A percentile compares a stretch with the other conserved stretches of the same genome.
Conservation (phyloP, 1,139 yeast genomes). For the Geotrichum cucujoidarum region DNA sequence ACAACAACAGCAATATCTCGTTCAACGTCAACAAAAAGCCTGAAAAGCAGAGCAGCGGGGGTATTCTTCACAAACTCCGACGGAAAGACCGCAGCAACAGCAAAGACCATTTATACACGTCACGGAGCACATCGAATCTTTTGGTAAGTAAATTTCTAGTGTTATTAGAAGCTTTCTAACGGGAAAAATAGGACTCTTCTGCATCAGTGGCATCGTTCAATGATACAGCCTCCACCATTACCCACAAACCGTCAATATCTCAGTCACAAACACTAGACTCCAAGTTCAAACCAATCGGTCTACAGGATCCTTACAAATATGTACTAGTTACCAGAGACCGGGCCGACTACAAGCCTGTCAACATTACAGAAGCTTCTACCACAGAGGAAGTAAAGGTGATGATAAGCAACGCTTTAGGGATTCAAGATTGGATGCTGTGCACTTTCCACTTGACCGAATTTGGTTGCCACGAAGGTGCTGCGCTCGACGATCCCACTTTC, state of each 20-base stretch:
- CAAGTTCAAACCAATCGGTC: conserved; percentile 10
- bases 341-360: conserved; percentile 48
- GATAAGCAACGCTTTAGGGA: conserved; percentile 41
- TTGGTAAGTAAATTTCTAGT: conserved; percentile 10
- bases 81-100: conserved; percentile 14
- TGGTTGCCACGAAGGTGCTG: conserved; percentile 57
- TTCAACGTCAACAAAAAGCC: too few species aligned
- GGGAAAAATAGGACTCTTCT: conserved; percentile 17
- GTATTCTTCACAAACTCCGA: conserved; percentile 17
- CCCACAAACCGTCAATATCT: conserved; percentile 1
- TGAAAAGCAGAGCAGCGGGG: conserved; percentile 16
- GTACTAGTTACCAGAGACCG: conserved; percentile 62
- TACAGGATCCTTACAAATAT: conserved; percentile 29
- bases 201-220: conserved; percentile 7
- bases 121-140: conserved; percentile 17
- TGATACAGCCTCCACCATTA: neutral
- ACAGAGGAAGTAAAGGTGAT: conserved; percentile 39
- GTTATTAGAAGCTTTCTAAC: conserved; percentile 1
- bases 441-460: conserved; percentile 69
- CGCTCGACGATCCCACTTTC: conserved; percentile 50
- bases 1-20: too few species aligned
- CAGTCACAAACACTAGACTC: conserved; percentile 3
- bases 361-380: conserved; percentile 36
- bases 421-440: conserved; percentile 42
- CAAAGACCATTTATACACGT: conserved; percentile 9